A percentile compares a stretch with the other conserved stretches of the same genome.
These are phyloP conservation scores for Cyclotella distinguenda DNA, from an alignment of 108 stramenopile genomes.

Conservation along the genomic window DNA sequence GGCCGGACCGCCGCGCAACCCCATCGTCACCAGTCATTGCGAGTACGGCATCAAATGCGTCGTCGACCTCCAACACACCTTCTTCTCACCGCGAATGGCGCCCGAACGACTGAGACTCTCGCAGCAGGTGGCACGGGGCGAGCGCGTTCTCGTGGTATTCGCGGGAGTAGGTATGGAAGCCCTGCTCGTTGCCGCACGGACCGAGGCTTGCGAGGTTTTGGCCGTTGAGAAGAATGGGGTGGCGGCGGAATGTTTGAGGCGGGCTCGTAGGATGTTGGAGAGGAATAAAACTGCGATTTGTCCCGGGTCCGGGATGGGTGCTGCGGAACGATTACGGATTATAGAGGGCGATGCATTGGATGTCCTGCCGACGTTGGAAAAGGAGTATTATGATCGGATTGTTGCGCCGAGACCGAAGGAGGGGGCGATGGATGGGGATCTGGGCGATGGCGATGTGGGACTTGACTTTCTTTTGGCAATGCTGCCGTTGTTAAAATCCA, in stretches of 20 bases:
- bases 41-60: slow-evolving; percentile 88
- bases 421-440: slow-evolving; percentile 73
- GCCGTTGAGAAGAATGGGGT: slow-evolving; percentile 76
- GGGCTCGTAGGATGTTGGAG: slow-evolving; percentile 68
- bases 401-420: slow-evolving; percentile 87
- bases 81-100: slow-evolving; percentile 86
- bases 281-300: slow-evolving; percentile 78
- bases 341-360: slow-evolving; percentile 78
- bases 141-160: slow-evolving; percentile 78
- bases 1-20: slow-evolving; percentile 63
- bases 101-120: slow-evolving; percentile 80
- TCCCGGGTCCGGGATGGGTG: slow-evolving; percentile 52
- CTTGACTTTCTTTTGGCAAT: slow-evolving; percentile 56
- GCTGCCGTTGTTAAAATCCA: slow-evolving; percentile 62
- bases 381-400: slow-evolving; percentile 63
- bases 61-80: slow-evolving; percentile 77
- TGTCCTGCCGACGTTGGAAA: slow-evolving; percentile 51
- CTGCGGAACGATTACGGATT: slow-evolving; percentile 65
- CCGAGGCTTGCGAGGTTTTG: slow-evolving; percentile 66
- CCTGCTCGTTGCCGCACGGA: slow-evolving; percentile 76
- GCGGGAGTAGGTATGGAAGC: slow-evolving; percentile 88
- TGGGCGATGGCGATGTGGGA: slow-evolving; percentile 76
- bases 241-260: slow-evolving; percentile 62
- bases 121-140: slow-evolving; percentile 81
- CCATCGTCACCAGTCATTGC: slow-evolving; percentile 74